Evolutionary conservation across 805 yeast species (phyloP).

Genomic region (Hanseniaspora pseudoguilliermondii): DNA sequence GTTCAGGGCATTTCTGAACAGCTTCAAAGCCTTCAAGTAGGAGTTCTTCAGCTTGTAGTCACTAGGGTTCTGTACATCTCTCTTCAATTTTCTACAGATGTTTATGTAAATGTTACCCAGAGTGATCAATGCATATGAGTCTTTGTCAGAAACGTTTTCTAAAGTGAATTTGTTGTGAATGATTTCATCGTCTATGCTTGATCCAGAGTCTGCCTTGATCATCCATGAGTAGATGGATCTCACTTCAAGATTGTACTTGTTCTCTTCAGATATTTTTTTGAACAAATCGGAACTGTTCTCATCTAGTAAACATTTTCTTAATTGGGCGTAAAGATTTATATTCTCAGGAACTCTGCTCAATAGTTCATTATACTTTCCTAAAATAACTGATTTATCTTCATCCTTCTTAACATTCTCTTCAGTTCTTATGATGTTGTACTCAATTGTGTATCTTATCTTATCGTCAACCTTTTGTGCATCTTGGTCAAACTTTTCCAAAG

Average conservation of each 20-base stretch:
- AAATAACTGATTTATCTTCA: slow-evolving; percentile 21
- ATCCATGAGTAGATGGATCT: slow-evolving; percentile 92
- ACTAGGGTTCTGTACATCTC: slow-evolving; percentile 27
- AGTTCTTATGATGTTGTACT: slow-evolving; percentile 68
- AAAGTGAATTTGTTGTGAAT: slow-evolving; percentile 75
- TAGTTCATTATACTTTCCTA: slow-evolving; percentile 39
- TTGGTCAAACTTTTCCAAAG: slow-evolving; percentile 26
- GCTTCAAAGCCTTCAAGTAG: slow-evolving; percentile 80
- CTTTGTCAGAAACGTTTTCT: slow-evolving; percentile 72
- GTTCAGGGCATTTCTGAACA: slow-evolving; percentile 76
- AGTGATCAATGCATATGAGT: slow-evolving; percentile 75
- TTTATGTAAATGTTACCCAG: slow-evolving; percentile 76
- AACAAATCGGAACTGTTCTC: slow-evolving; percentile 43
- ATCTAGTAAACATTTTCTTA: slow-evolving; percentile 55
- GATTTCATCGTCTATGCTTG: slow-evolving; percentile 43
- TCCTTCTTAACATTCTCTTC: slow-evolving; percentile 32
- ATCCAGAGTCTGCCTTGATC: slow-evolving; percentile 45
- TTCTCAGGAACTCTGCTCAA: slow-evolving; percentile 53
- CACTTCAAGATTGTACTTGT: slow-evolving; percentile 59
- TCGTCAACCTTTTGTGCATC: slow-evolving; percentile 18
- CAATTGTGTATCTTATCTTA: slow-evolving; percentile 33
- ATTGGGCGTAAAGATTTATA: slow-evolving; percentile 45
- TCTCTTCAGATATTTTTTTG: slow-evolving; percentile 36
- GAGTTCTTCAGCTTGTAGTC: slow-evolving; percentile 55
- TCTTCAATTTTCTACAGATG: slow-evolving; percentile 65